phyloP scores from a whole-genome alignment of 2,329 filamentous ascomycete genomes.

The Stemphylium lycopersici region DNA sequence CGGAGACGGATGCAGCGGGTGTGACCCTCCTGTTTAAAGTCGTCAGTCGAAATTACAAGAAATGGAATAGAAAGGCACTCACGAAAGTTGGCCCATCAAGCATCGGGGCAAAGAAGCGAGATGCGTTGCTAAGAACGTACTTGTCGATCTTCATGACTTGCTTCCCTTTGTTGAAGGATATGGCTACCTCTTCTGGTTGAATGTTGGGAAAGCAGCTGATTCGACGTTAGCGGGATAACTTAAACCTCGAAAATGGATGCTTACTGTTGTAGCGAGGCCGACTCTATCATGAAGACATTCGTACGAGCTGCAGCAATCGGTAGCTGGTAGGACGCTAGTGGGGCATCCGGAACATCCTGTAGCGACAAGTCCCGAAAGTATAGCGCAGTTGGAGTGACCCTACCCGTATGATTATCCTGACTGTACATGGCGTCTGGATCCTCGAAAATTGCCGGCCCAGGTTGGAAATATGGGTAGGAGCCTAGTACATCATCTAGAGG shows the following conservation, averaged over 20 bases:
- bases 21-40: background rate
- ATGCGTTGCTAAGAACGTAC: slow-evolving; percentile 21
- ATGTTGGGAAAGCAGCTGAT: slow-evolving; percentile 17
- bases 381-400: slow-evolving; percentile 17
- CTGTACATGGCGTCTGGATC: slow-evolving; percentile 3
- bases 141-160: slow-evolving; percentile 22
- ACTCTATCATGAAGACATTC: slow-evolving; percentile 9
- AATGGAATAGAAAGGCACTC: too few relatives aligned
- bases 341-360: slow-evolving; percentile 1
- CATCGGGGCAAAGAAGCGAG: slow-evolving; percentile 20
- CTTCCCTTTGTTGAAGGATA: slow-evolving; percentile 26
- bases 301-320: slow-evolving; percentile 5
- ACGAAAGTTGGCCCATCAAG: slow-evolving; percentile 20
- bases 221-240: background rate
- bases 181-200: slow-evolving; percentile 18
- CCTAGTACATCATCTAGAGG: background rate
- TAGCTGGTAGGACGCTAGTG: background rate
- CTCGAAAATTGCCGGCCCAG: slow-evolving; percentile 7
- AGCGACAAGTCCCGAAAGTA: slow-evolving; percentile 23
- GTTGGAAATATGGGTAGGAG: background rate
- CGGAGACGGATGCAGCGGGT: slow-evolving; percentile 25
- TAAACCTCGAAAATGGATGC: background rate
- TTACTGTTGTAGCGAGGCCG: slow-evolving; percentile 14
- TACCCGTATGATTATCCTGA: background rate
- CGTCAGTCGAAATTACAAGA: background rate